These are phyloP conservation scores for Backusella parvicylindrica DNA, from an alignment of 192 early-diverging fungal species.

Conservation along the genomic window DNA sequence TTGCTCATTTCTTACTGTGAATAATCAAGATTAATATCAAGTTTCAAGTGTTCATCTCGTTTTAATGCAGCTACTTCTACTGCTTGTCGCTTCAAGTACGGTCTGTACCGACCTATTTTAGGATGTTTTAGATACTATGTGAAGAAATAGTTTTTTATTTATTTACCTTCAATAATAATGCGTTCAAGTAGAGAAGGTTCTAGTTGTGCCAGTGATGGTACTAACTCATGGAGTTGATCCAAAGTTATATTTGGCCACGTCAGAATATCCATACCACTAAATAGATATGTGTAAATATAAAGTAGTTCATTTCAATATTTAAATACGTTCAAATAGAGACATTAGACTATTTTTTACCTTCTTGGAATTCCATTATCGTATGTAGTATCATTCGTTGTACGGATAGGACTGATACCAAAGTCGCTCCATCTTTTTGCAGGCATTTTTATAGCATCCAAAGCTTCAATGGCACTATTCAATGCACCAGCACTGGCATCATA, in stretches of 20 bases:
- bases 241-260: constrained; percentile 43
- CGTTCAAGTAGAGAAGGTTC: constrained; percentile 48
- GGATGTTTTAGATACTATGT: neutral
- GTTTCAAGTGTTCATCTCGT: constrained; percentile 60
- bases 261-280: constrained; percentile 51
- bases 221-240: constrained; percentile 42
- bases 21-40: constrained; percentile 67
- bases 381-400: neutral
- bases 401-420: constrained; percentile 25
- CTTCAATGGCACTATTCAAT: constrained; percentile 43
- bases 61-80: constrained; percentile 59
- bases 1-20: constrained; percentile 30
- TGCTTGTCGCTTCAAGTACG: constrained; percentile 63
- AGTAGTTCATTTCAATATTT: neutral
- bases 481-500: constrained; percentile 41
- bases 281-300: neutral
- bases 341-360: constrained; percentile 23
- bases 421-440: constrained; percentile 54
- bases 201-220: constrained; percentile 54
- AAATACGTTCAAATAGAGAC: too few relatives aligned
- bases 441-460: constrained; percentile 45
- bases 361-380: constrained; percentile 21
- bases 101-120: constrained; percentile 52
- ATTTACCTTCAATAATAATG: constrained; percentile 54
- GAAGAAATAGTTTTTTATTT: neutral